Evolutionary conservation across 164 flowering plant species (phyloP), one percentile per base, ranked within the genome.

Genomic region (Amborella trichopoda): DNA sequence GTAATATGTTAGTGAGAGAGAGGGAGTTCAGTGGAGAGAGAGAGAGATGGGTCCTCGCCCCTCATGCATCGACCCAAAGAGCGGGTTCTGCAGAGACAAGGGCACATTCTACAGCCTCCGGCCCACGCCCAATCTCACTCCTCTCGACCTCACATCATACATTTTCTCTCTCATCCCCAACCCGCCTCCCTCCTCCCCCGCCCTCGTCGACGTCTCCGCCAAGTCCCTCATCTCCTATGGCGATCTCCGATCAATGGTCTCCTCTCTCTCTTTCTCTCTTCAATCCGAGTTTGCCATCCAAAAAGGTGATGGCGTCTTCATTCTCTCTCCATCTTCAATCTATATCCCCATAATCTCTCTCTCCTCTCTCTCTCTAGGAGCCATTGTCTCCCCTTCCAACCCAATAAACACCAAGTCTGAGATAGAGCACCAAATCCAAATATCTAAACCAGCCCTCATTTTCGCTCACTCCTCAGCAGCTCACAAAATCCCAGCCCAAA

Each of bases 291-390:
- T 40, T 27, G 37, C 60, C 2, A 51, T 82, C 26, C 34, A 56
- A 24, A 61, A 43, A 28, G 69, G 73, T 50, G 73, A 82, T 30
- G 47, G 53, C 9, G 95, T 78, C 0, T 75, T 71, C 51, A 50
- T 82, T 5, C 61, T 85, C 30, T 55, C 68, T 1, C 73, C 86
- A 1, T 19, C 69, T 9, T 62, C 76, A 0, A 16, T 68, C 11
- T 40, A 58, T 39, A 44, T 80, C 43, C 83, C 83, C 0, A 57
- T 82, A 21, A 59, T 86, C 13, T 80, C 73, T 61, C 62, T 83
- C 56, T 41, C 89, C 16, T 69, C 83, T 21, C 30, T 80, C 50
- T 67, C 80, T 0, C 49, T 80, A 2, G 95, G 95, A 36, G 77
- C 78, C 36, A 32, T 64, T 27, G 43, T 83, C 49, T 74, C 75